Percentiles rank a stretch among this genome's conserved stretches.
Evolutionary conservation across 2,329 filamentous ascomycete genomes (phyloP).

Genomic region (Talaromyces sp.): DNA sequence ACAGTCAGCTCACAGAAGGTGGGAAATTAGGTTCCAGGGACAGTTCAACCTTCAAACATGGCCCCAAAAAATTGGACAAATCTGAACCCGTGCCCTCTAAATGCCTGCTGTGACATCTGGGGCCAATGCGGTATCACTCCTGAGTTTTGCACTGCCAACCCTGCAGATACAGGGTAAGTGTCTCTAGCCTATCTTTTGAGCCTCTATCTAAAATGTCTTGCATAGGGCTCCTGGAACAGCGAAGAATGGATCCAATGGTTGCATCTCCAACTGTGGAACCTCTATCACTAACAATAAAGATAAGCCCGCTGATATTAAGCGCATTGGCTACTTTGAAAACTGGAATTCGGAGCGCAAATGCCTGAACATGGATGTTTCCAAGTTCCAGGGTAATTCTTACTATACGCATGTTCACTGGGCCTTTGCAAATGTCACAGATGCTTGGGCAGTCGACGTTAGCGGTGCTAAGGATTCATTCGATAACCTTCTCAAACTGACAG

Average conservation of each 20-base stretch:
- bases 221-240: constrained; percentile 34
- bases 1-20: not conserved
- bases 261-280: constrained; percentile 40
- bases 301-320: constrained; percentile 17
- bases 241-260: constrained; percentile 26
- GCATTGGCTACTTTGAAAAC: constrained; percentile 30
- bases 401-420: not conserved
- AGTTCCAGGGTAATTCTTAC: not conserved
- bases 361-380: not conserved
- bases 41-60: constrained; percentile 26
- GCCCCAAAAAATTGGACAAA: constrained; percentile 24
- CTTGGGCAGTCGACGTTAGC: not conserved
- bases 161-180: constrained; percentile 2
- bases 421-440: not conserved
- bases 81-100: constrained; percentile 45
- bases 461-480: not conserved
- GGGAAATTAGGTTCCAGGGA: constrained; percentile 28
- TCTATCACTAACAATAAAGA: constrained; percentile 25
- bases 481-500: not conserved
- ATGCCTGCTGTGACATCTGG: constrained; percentile 36
- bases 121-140: not conserved
- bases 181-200: constrained; percentile 10
- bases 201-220: not conserved
- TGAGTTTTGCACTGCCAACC: constrained; percentile 26
- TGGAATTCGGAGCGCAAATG: constrained; percentile 15